A percentile compares a stretch with the other conserved stretches of the same genome.
Conservation (phyloP, 1,284 basidiomycete species). For the Sporisorium exsertum region DNA sequence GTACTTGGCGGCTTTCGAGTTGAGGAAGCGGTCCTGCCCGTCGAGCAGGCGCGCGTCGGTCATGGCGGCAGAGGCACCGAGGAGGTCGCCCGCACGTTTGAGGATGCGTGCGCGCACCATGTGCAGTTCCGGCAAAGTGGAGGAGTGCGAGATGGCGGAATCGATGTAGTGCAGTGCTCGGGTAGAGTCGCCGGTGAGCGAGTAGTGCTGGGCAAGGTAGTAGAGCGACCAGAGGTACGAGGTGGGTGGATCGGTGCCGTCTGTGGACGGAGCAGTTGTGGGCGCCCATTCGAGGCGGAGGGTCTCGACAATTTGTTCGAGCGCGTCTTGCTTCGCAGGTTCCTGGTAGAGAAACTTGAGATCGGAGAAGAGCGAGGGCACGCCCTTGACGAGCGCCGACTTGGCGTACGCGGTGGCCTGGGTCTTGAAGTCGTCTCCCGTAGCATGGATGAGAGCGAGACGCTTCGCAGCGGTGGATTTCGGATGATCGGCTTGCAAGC, state of each 20-base stretch:
- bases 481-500: slow-evolving; percentile 51
- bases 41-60: slow-evolving; percentile 88
- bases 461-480: slow-evolving; percentile 58
- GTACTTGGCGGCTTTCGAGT: slow-evolving; percentile 94
- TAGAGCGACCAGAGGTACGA: slow-evolving; percentile 95
- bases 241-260: slow-evolving; percentile 77
- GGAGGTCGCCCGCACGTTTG: slow-evolving; percentile 85
- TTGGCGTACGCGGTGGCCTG: slow-evolving; percentile 80
- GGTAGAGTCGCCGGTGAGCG: slow-evolving; percentile 71
- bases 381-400: slow-evolving; percentile 81
- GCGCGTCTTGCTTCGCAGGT: slow-evolving; percentile 75
- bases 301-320: slow-evolving; percentile 77
- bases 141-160: slow-evolving; percentile 82
- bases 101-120: slow-evolving; percentile 85
- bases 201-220: slow-evolving; percentile 92
- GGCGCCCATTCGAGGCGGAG: slow-evolving; percentile 56
- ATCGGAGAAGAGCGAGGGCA: slow-evolving; percentile 94
- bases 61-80: slow-evolving; percentile 80
- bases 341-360: slow-evolving; percentile 86
- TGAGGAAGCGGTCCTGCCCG: slow-evolving; percentile 94
- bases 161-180: slow-evolving; percentile 79
- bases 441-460: slow-evolving; percentile 50
- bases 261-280: slow-evolving; percentile 12
- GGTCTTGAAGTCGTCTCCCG: slow-evolving; percentile 76
- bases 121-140: slow-evolving; percentile 91